Evolutionary conservation across 768 basidiomycete species (phyloP), one percentile per base, ranked within the genome.

Genomic region (Naganishia antarctica): DNA sequence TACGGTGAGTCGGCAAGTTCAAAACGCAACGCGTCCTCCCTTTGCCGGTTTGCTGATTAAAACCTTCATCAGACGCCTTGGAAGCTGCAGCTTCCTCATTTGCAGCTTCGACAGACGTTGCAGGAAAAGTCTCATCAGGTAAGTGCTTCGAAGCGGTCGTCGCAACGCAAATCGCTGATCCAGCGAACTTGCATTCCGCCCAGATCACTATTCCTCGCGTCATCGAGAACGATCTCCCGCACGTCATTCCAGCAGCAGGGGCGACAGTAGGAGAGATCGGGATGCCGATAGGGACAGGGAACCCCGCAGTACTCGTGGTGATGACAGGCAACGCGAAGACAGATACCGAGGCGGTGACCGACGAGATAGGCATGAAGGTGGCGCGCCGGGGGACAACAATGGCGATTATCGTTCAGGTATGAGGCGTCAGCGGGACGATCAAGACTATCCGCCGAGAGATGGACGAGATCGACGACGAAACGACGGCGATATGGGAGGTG

Each of bases 11-110:
- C 25, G 18, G 43, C 43, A n/a, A 44, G 11, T 6, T 44, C 11
- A 51, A 9, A 4, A n/a, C 21, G n/a, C 12, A 41, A 29, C 11
- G 44, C 25, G n/a, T 0, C 16, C 43, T 9, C 29, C 11, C 26
- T 41, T 12, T n/a, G 32, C 18, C 34, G 12, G 4, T 18, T 15
- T 47, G 40, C 41, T 53, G 37, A 34, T 57, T n/a, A 7, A 32
- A 29, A 32, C 47, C n/a, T 23, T 25, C 21, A n/a, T 16, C 51
- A 76, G 75, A 76, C 67, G 74, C 75, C 49, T 69, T 76, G 9
- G 75, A 76, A 61, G 70, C 68, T 37, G 70, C 74, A 57, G 75
- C 75, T 53, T 71, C 73, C 25, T 70, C 71, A 25, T 73, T 70
- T 48, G 64, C 66, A 21, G 72, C 71, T 57, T 50, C 66, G 25